phyloP scores from a whole-genome alignment of 1,284 basidiomycete genomes.

The Pseudozyma pruni region DNA sequence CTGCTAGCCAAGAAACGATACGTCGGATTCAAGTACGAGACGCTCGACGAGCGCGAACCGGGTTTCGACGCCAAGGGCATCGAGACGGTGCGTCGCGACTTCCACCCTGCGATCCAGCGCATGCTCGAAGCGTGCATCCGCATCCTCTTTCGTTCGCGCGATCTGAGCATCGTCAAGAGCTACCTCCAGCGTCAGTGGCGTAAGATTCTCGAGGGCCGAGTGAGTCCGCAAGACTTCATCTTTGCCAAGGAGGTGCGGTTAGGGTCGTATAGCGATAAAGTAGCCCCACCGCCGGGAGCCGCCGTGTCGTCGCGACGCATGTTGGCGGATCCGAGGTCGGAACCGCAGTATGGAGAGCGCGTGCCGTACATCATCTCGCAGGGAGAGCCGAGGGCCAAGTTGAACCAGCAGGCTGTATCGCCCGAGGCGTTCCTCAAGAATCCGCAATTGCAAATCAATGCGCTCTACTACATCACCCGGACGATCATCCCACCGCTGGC shows the following conservation, averaged over 20 bases:
- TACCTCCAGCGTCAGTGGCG: constrained; percentile 88
- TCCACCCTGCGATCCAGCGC: constrained; percentile 62
- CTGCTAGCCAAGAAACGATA: constrained; percentile 96
- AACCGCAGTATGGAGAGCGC: constrained; percentile 91
- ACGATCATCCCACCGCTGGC: constrained; percentile 89
- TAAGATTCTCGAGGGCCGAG: constrained; percentile 82
- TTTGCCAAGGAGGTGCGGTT: constrained; percentile 93
- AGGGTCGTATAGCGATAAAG: constrained; percentile 78
- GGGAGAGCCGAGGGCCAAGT: constrained; percentile 75
- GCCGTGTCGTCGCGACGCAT: constrained; percentile 83
- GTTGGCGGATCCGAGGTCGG: constrained; percentile 80
- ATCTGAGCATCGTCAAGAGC: constrained; percentile 86
- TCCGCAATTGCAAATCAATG: constrained; percentile 79
- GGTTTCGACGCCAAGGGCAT: constrained; percentile 96
- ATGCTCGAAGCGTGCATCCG: constrained; percentile 65
- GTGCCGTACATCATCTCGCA: constrained; percentile 88
- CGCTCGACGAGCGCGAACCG: constrained; percentile 79
- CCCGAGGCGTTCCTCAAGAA: constrained; percentile 82
- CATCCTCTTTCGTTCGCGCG: constrained; percentile 84
- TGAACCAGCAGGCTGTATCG: constrained; percentile 83
- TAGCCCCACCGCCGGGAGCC: constrained; percentile 87
- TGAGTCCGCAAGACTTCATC: constrained; percentile 88
- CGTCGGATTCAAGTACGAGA: constrained; percentile 94
- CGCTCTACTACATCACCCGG: constrained; percentile 87
- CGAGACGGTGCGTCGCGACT: constrained; percentile 90